A percentile compares a stretch with the other conserved stretches of the same genome.
These are phyloP conservation scores for Alternaria sp. DNA, from an alignment of 2,329 filamentous ascomycete genomes.

Conservation along the genomic window DNA sequence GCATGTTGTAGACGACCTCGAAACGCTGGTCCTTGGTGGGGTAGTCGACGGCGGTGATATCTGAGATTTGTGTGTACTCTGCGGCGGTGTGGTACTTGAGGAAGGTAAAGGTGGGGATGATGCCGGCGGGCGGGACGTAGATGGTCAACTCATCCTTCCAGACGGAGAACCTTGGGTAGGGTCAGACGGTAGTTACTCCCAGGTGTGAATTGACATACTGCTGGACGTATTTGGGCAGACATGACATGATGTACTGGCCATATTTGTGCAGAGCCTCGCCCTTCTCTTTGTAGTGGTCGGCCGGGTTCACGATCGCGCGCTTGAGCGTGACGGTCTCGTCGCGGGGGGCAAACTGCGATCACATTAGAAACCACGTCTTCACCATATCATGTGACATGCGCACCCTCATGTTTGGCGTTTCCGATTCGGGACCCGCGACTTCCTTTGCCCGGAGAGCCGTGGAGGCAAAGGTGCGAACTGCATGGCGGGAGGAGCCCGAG, in stretches of 20 bases:
- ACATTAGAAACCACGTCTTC: slow-evolving; percentile 23
- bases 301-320: slow-evolving; percentile 83
- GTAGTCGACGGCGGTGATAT: slow-evolving; percentile 94
- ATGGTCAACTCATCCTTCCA: slow-evolving; percentile 99
- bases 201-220: slow-evolving; percentile 59
- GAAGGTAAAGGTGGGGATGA: slow-evolving; percentile 92
- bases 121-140: slow-evolving; percentile 85
- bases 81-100: slow-evolving; percentile 97
- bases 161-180: slow-evolving; percentile 74
- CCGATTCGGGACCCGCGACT: slow-evolving; percentile 49
- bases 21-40: slow-evolving; percentile 95
- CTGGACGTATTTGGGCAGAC: slow-evolving; percentile 96
- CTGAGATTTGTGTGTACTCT: slow-evolving; percentile 92
- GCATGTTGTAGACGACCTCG: slow-evolving; percentile 96
- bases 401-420: slow-evolving; percentile 56
- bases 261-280: slow-evolving; percentile 90
- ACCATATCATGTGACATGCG: slow-evolving; percentile 6
- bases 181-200: background rate
- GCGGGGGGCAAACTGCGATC: slow-evolving; percentile 50
- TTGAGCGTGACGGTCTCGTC: slow-evolving; percentile 64
- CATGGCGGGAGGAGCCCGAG: slow-evolving; percentile 37
- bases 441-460: slow-evolving; percentile 52
- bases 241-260: slow-evolving; percentile 95
- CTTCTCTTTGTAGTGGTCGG: slow-evolving; percentile 90
- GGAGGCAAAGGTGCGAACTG: slow-evolving; percentile 52